A percentile compares a stretch with the other conserved stretches of the same genome.
Conservation (phyloP, 805 yeast species). For the Lipomyces chichibuensis region DNA sequence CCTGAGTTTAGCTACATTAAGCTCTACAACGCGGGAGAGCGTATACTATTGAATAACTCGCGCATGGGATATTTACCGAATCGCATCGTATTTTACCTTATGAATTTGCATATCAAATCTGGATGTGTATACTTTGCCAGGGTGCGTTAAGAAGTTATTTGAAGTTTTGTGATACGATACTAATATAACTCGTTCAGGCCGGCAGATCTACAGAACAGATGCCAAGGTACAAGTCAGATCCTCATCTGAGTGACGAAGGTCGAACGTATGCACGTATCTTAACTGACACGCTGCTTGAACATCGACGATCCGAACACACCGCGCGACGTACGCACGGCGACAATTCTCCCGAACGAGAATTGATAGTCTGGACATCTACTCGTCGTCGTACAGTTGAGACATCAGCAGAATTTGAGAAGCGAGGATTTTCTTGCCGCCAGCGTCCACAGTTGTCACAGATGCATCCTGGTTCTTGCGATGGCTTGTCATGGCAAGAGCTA, state of each 20-base stretch:
- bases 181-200: conserved; percentile 38
- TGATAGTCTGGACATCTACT: conserved; percentile 95
- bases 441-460: conserved; percentile 83
- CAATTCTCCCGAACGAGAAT: conserved; percentile 41
- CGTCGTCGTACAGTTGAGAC: conserved; percentile 82
- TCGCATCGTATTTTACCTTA: conserved; percentile 86
- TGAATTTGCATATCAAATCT: conserved; percentile 83
- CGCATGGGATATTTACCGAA: conserved; percentile 87
- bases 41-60: conserved; percentile 75
- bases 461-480: conserved; percentile 87
- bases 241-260: conserved; percentile 78
- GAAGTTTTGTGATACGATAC: background rate
- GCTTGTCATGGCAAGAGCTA: conserved; percentile 64
- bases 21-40: conserved; percentile 87
- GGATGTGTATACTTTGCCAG: conserved; percentile 94
- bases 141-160: conserved; percentile 61
- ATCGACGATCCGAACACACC: conserved; percentile 38
- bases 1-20: conserved; percentile 72
- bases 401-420: conserved; percentile 65
- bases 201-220: conserved; percentile 53
- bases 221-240: conserved; percentile 70
- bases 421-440: conserved; percentile 68
- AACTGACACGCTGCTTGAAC: conserved; percentile 56
- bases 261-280: conserved; percentile 65
- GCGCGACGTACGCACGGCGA: conserved; percentile 22